Conservation (phyloP, 139 green algal genomes). For the Chlorella sp. region DNA sequence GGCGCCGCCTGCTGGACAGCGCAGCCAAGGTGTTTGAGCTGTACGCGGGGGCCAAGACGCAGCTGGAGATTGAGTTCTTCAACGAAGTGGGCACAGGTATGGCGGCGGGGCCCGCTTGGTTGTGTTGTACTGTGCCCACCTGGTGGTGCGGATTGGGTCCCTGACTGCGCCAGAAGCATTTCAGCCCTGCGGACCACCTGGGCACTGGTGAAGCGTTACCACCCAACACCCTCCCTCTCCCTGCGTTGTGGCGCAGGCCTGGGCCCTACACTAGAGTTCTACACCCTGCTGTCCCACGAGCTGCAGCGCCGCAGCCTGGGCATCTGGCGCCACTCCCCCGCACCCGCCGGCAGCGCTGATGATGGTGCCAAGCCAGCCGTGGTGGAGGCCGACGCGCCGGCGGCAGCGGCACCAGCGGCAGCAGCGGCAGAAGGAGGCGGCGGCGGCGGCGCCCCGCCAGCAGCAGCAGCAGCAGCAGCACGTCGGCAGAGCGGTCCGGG, state of each 20-base stretch:
- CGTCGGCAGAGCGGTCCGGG: not conserved
- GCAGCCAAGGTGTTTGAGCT: slow-evolving; percentile 80
- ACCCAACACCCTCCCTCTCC: not conserved
- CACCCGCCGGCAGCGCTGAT: not conserved
- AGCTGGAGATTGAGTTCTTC: slow-evolving; percentile 67
- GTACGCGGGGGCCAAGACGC: slow-evolving; percentile 22
- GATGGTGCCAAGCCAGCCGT: slow-evolving; percentile 10
- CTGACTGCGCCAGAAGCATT: too few species aligned
- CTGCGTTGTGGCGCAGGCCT: slow-evolving; percentile 63
- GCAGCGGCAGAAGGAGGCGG: not conserved
- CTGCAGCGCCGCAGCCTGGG: slow-evolving; percentile 81
- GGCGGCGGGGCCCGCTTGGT: not conserved
- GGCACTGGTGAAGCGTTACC: too few species aligned
- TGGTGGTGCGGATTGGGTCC: too few species aligned
- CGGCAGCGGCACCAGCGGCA: not conserved
- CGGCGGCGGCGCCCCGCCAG: not conserved
- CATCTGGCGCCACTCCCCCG: slow-evolving; percentile 88
- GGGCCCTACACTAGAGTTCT: slow-evolving; percentile 98
- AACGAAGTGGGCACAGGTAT: slow-evolving; percentile 86
- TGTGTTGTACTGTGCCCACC: too few species aligned
- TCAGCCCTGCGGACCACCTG: too few species aligned
- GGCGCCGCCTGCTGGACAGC: slow-evolving; percentile 88
- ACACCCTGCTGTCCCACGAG: slow-evolving; percentile 94
- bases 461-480: not conserved
- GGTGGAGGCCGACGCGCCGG: slow-evolving; percentile 32